Conservation (phyloP, 768 basidiomycete genomes). For the Mycena maculata region DNA sequence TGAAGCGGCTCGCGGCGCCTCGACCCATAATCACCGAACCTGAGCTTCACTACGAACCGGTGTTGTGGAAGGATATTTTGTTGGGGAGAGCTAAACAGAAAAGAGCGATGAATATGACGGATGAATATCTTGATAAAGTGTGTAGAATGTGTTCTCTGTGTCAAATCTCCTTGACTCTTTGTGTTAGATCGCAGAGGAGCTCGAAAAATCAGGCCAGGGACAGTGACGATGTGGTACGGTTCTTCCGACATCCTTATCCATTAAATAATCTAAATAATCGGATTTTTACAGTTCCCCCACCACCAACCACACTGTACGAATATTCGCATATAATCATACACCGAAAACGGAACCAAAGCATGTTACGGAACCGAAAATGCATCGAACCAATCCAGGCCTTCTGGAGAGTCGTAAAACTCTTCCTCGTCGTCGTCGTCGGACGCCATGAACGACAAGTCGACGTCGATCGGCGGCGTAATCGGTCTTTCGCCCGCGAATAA, state of each 20-base stretch:
- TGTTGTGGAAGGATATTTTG: conserved; percentile 28
- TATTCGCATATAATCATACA: conserved; percentile 8
- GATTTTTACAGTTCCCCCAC: no score
- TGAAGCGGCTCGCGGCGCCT: conserved; percentile 62
- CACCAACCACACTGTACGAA: conserved; percentile 16
- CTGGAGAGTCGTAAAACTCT: conserved; percentile 43
- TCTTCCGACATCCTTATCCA: background rate
- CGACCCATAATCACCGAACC: conserved; percentile 21
- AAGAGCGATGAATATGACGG: conserved; percentile 29
- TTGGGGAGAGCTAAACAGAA: conserved; percentile 27
- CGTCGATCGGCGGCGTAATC: background rate
- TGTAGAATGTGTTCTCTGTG: background rate
- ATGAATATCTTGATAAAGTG: conserved; percentile 33
- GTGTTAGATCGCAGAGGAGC: conserved; percentile 32
- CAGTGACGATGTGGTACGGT: conserved; percentile 9
- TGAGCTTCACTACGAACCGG: conserved; percentile 27
- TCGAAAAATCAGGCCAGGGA: conserved; percentile 28
- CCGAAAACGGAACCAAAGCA: background rate
- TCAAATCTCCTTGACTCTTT: background rate
- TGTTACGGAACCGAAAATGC: conserved; percentile 18
- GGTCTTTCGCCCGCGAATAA: background rate
- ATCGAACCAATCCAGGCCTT: conserved; percentile 39
- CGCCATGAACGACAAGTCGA: conserved; percentile 5
- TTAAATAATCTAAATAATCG: no score
- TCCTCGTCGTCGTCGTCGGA: conserved; percentile 39